Base-by-base conservation (phyloP, 768 basidiomycete genomes). In the Lactarius evosmus region DNA sequence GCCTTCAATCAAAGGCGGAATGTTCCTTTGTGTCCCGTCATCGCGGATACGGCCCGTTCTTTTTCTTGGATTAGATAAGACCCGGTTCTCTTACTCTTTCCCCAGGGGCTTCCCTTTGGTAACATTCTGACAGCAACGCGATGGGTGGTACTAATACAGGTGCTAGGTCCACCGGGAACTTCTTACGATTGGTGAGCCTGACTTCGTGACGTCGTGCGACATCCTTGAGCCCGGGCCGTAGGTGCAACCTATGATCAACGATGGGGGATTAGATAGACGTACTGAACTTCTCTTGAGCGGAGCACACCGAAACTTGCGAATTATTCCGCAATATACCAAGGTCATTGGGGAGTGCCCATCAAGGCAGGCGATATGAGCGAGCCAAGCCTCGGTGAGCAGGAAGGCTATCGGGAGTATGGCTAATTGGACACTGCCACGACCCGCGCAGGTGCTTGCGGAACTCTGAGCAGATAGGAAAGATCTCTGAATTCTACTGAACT, bases 21-120 rank as follows among this genome's bases (percentile, higher is more conserved):
- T 71, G 67, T 33, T 71, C 76, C 27, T 58, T 82, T 53, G 77
- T 83, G 6, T 78, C 78, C 6, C 72, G 74, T 74, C 41, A 69
- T 84, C 12, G 80, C 85, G 70, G 76, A n/a, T n/a, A n/a, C n/a
- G n/a, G n/a, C n/a, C n/a, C n/a, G n/a, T n/a, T n/a, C n/a, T n/a
- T n/a, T n/a, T n/a, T n/a, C n/a, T n/a, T n/a, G n/a, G n/a, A n/a
- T n/a, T n/a, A n/a, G n/a, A n/a, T n/a, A n/a, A n/a, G n/a, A n/a
- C n/a, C n/a, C n/a, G n/a, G n/a, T n/a, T n/a, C n/a, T n/a, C 59
- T 65, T 51, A 60, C 58, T 30, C 40, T 57, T 52, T 49, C 52
- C 11, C 50, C 50, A 9, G 62, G 65, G 9, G 62, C n/a, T n/a
- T 38, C 60, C 25, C 63, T 65, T 51, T 65, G 63, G 63, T 65